Conservation (phyloP, 495 filamentous ascomycete species). For the Arthonia radiata region DNA sequence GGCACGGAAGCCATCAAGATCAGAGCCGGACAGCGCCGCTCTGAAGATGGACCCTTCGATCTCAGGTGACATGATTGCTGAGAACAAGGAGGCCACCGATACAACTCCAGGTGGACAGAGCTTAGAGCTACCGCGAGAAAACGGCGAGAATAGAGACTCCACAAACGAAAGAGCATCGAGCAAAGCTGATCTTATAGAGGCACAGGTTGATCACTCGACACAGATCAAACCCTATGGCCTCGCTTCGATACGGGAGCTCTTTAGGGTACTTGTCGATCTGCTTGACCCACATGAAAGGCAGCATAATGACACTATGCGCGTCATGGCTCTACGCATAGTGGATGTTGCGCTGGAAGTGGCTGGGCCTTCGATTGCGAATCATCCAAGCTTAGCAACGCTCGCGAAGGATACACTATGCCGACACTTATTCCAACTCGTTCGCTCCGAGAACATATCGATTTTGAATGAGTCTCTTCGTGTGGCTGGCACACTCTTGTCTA, state of each 20-base stretch:
- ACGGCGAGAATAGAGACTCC: slow-evolving; percentile 3
- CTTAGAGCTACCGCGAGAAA: slow-evolving; percentile 1
- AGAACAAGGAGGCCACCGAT: slow-evolving; percentile 4
- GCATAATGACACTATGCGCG: slow-evolving; percentile 81
- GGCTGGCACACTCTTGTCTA: slow-evolving; percentile 69
- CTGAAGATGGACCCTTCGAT: slow-evolving; percentile 76
- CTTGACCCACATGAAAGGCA: slow-evolving; percentile 78
- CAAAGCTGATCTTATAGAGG: too few species aligned
- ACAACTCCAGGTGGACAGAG: slow-evolving; percentile 4
- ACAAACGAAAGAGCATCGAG: slow-evolving; percentile 4
- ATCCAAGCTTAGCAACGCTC: slow-evolving; percentile 65
- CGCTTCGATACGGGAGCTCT: slow-evolving; percentile 79
- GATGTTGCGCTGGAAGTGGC: slow-evolving; percentile 94
- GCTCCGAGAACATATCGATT: slow-evolving; percentile 85
- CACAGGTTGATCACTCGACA: too few species aligned
- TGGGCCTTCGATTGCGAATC: slow-evolving; percentile 81
- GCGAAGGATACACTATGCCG: slow-evolving; percentile 87
- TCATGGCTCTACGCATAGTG: slow-evolving; percentile 92
- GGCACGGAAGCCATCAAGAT: slow-evolving; percentile 31
- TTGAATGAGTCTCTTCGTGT: slow-evolving; percentile 81
- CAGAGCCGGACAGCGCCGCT: slow-evolving; percentile 39
- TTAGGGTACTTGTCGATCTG: slow-evolving; percentile 83
- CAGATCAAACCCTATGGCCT: slow-evolving; percentile 72
- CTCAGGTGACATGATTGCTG: slow-evolving; percentile 1
- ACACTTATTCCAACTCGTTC: slow-evolving; percentile 86